Evolutionary conservation across 2,329 filamentous ascomycete species (phyloP), one percentile per base, ranked within the genome.

Genomic region (Penicillium sp.): DNA sequence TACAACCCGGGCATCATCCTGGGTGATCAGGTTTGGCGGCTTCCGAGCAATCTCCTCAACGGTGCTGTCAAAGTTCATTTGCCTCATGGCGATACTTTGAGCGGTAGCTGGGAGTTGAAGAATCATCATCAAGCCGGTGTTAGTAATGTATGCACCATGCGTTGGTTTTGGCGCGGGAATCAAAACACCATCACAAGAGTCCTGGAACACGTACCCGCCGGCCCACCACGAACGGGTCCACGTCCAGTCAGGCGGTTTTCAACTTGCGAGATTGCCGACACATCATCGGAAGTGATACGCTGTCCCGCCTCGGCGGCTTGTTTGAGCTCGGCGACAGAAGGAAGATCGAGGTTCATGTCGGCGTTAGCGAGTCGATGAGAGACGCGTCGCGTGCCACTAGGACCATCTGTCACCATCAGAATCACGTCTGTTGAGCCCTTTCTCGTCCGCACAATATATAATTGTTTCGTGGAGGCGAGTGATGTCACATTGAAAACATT

Each of bases 31-130:
- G n/a, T 54, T 64, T 24, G 55, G 60, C 8, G 64, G 64, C 41
- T 68, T 68, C 3, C 59, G 49, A 5, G 61, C 54, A 4, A 66
- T 39, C 33, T 66, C 63, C 11, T 67, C 60, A 1, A 66, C 24
- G 41, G 63, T 66, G 24, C 50, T 58, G 39, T 68, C 62, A 13
- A 67, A 67, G 25, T 65, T 66, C 57, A 62, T 66, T 46, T 67
- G 64, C 35, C 57, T 52, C 54, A 65, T 66, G 0, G 60, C 61
- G 18, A 67, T 52, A 37, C 62, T 62, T 13, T 67, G 65, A 0
- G 64, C 66, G 9, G 61, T 66, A 8, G 64, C 66, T 67, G 13
- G 9, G 18, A 18, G 18, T 18, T 7, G n/a, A 13, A 3, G 27
- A 4, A 46, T 50, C 29, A 53, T 45, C 40, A 18, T 35, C 26